A percentile compares a stretch with the other conserved stretches of the same genome.
phyloP scores from a whole-genome alignment of 192 early-diverging fungal species.

The Cetraspora pellucida region DNA sequence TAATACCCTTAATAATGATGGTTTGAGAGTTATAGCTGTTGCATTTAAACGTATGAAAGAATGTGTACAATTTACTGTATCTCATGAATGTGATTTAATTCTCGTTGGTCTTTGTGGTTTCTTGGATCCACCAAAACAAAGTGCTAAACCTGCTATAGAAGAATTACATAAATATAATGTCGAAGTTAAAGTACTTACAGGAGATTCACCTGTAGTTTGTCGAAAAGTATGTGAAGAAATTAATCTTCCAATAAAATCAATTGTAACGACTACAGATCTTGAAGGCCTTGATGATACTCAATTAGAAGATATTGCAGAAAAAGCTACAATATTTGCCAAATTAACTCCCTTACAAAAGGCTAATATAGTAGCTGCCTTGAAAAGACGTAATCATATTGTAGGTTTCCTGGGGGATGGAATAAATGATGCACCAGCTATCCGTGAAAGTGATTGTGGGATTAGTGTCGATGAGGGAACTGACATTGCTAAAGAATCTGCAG shows the following conservation, averaged over 20 bases:
- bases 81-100: constrained; percentile 48
- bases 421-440: constrained; percentile 56
- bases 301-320: constrained; percentile 38
- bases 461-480: constrained; percentile 54
- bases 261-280: constrained; percentile 46
- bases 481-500: constrained; percentile 59
- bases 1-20: constrained; percentile 41
- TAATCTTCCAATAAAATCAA: constrained; percentile 43
- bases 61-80: constrained; percentile 20
- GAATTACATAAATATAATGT: constrained; percentile 44
- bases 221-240: constrained; percentile 52
- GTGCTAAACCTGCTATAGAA: constrained; percentile 45
- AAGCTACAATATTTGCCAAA: constrained; percentile 57
- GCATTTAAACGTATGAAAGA: constrained; percentile 41
- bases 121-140: constrained; percentile 54
- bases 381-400: constrained; percentile 42
- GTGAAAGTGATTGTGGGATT: constrained; percentile 54
- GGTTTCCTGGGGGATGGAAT: constrained; percentile 60
- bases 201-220: constrained; percentile 53
- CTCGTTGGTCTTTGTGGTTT: constrained; percentile 53
- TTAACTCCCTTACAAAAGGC: constrained; percentile 53
- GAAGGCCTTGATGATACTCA: constrained; percentile 40
- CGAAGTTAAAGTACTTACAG: constrained; percentile 56
- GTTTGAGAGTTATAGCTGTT: constrained; percentile 54
- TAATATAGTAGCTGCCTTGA: constrained; percentile 44